These are phyloP conservation scores for Aspergillus fischeri DNA, from an alignment of 2,329 filamentous ascomycete genomes.

Conservation along the genomic window DNA sequence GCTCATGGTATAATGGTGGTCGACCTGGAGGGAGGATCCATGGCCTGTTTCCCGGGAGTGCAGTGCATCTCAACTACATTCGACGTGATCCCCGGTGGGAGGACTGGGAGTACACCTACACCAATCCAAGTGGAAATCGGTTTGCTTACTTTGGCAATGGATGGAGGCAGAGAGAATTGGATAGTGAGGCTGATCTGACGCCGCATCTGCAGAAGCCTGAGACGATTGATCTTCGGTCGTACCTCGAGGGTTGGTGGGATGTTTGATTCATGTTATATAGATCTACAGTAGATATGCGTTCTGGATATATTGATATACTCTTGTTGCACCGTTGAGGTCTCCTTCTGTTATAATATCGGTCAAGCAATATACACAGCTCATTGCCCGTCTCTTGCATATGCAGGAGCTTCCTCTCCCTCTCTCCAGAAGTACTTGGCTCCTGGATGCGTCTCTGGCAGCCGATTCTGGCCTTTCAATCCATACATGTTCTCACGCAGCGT, in stretches of 20 bases:
- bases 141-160: constrained; percentile 63
- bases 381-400: constrained; percentile 18
- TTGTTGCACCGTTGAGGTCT: no score
- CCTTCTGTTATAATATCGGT: no score
- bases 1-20: constrained; percentile 69
- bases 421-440: constrained; percentile 35
- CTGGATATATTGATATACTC: background rate
- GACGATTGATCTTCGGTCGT: constrained; percentile 55
- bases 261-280: constrained; percentile 18
- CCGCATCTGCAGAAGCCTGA: constrained; percentile 57
- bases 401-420: constrained; percentile 29
- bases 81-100: constrained; percentile 56
- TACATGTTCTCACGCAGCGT: constrained; percentile 40
- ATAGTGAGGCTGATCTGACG: constrained; percentile 57
- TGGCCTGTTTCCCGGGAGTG: constrained; percentile 67
- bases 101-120: constrained; percentile 54
- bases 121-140: constrained; percentile 41
- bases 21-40: constrained; percentile 60
- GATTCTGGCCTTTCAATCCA: constrained; percentile 25
- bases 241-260: constrained; percentile 68
- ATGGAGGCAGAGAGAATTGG: constrained; percentile 57
- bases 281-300: background rate
- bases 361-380: no score
- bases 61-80: constrained; percentile 57
- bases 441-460: constrained; percentile 33